These are phyloP conservation scores for Gomphus bonarii DNA, from an alignment of 1,284 basidiomycete species.

Conservation along the genomic window DNA sequence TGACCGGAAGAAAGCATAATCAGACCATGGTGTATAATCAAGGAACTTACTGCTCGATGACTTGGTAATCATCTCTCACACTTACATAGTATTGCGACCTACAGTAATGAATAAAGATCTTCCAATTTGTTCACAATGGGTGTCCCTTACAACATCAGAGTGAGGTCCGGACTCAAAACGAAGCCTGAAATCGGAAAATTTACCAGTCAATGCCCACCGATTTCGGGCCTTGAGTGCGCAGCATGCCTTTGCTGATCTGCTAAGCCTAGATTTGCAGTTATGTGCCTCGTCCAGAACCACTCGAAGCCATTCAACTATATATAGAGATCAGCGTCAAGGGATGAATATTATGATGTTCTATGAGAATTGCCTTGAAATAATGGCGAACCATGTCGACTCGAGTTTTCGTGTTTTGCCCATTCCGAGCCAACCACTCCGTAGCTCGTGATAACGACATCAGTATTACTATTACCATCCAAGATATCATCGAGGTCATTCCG, in stretches of 20 bases:
- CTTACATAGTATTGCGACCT: constrained; percentile 19
- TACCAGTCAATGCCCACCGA: constrained; percentile 86
- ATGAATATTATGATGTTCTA: neutral
- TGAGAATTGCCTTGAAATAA: constrained; percentile 61
- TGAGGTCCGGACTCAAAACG: neutral
- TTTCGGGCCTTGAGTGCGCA: constrained; percentile 74
- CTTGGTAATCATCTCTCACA: neutral
- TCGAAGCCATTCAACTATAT: constrained; percentile 67
- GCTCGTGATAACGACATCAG: constrained; percentile 82
- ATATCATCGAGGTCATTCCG: constrained; percentile 61
- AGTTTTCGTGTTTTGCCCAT: constrained; percentile 55
- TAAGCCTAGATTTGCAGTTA: constrained; percentile 86
- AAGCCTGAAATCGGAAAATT: constrained; percentile 6
- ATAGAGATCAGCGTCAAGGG: constrained; percentile 4
- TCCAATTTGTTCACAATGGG: constrained; percentile 95
- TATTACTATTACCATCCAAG: constrained; percentile 36
- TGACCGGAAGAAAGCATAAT: constrained; percentile 81
- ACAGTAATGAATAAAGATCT: constrained; percentile 85
- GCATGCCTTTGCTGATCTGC: constrained; percentile 85
- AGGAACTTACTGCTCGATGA: constrained; percentile 64
- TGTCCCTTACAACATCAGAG: constrained; percentile 44
- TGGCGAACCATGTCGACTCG: constrained; percentile 37
- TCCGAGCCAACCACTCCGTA: constrained; percentile 86
- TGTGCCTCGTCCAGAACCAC: constrained; percentile 88
- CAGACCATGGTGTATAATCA: constrained; percentile 85